Evolutionary conservation across 2,329 filamentous ascomycete genomes (phyloP), one percentile per base, ranked within the genome.

Genomic region (Venturia oleaginea): DNA sequence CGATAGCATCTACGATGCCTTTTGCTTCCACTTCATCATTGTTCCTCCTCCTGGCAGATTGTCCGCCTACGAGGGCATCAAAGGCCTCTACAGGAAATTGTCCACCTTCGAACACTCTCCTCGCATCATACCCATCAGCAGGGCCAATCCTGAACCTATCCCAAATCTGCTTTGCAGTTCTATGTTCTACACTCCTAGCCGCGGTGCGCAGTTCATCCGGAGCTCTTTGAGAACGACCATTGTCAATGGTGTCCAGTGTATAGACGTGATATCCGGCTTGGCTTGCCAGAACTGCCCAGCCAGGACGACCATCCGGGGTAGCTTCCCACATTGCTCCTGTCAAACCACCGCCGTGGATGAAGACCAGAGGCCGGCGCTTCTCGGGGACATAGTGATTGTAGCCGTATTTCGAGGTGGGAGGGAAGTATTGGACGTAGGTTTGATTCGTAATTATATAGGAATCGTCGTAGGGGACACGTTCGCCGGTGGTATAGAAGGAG

Each of bases 381-480:
- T 37, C 30, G 24, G 19, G 19, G 37, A 43, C 24, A 51, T 30
- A 17, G 24, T 13, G 34, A 27, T 42, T 32, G 37, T 19, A 42
- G 22, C 4, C 62, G 37, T 37, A 42, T 19, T 43, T 42, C 11
- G 40, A 40, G 22, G 62, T 42, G 3, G 62, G 30, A n/a, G 65
- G 65, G 19, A 34, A 4, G 55, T 62, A 65, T 51, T 66, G 65
- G 30, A 66, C 63, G 62, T 66, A 66, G 17, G 32, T 57, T 24
- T 66, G 65, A 34, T 66, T 48, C 27, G 62, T 34, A n/a, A 65
- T 65, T 57, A 66, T 66, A 30, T 66, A 62, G 19, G 65, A 66
- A 22, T 43, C 27, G 27, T 57, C 22, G 57, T 65, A 40, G 19
- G 57, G 32, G 27, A 65, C 38, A 24, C 65, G 62, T 22, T 48